These are phyloP conservation scores for Gigaspora rosea DNA, from an alignment of 192 early-diverging fungal genomes.

Conservation along the genomic window DNA sequence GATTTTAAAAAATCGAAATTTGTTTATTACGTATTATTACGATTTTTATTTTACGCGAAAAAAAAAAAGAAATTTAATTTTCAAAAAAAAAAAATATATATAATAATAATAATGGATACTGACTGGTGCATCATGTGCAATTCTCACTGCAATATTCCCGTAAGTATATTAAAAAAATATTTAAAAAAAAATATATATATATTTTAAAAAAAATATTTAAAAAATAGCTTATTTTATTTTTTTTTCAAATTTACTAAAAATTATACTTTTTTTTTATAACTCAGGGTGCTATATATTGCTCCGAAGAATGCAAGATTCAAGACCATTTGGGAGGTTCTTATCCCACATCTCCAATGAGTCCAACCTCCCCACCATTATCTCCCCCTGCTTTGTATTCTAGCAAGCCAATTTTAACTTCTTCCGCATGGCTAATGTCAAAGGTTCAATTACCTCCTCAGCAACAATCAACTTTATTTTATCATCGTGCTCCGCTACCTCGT, in stretches of 20 bases:
- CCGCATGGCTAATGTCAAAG: background rate
- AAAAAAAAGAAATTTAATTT: background rate
- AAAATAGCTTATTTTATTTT: no score
- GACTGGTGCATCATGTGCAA: slow-evolving; percentile 21
- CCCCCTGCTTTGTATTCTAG: background rate
- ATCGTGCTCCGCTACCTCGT: slow-evolving; percentile 10
- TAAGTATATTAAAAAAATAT: background rate
- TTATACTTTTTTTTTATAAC: no score
- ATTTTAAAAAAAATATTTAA: no score
- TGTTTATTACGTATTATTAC: no score
- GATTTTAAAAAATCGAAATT: no score
- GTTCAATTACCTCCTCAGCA: slow-evolving; percentile 11
- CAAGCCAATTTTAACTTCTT: background rate
- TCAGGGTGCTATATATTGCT: slow-evolving; percentile 14
- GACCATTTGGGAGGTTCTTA: background rate
- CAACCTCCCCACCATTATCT: background rate
- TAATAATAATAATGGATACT: slow-evolving; percentile 18
- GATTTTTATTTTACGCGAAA: no score
- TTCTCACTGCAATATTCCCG: slow-evolving; percentile 24
- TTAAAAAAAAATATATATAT: background rate
- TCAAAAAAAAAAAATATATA: no score
- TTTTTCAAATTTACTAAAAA: background rate
- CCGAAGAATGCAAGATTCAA: slow-evolving; percentile 12
- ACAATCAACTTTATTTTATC: slow-evolving; percentile 14
- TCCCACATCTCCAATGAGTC: background rate